Evolutionary conservation across 176 grass and related monocot species (phyloP).

Genomic region (Thinopyrum elongatum): DNA sequence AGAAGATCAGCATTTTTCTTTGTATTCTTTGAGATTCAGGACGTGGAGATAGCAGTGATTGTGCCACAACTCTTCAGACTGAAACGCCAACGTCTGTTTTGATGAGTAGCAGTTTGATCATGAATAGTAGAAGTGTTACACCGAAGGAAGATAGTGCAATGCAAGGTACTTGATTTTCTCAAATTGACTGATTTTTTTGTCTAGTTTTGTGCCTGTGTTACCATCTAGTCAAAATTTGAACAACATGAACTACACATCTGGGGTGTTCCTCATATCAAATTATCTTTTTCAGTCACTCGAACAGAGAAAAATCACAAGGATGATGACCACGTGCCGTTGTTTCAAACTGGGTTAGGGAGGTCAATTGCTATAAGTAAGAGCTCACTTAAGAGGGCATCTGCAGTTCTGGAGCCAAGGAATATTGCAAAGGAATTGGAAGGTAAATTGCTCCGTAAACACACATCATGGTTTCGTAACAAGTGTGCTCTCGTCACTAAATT

Average conservation of each 20-base stretch:
- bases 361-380: conserved; percentile 53
- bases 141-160: conserved; percentile 24
- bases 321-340: conserved; percentile 35
- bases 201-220: conserved; percentile 12
- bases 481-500: not conserved
- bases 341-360: conserved; percentile 44
- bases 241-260: not conserved
- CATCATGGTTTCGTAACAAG: conserved; percentile 1
- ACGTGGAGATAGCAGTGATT: conserved; percentile 20
- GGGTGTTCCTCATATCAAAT: conserved; percentile 21
- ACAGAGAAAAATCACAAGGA: conserved; percentile 27
- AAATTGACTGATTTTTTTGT: conserved; percentile 8
- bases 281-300: conserved; percentile 13
- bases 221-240: conserved; percentile 13
- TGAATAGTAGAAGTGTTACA: conserved; percentile 42
- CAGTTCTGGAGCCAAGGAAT: conserved; percentile 57
- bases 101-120: conserved; percentile 34
- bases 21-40: conserved; percentile 33
- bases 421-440: conserved; percentile 57
- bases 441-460: conserved; percentile 19
- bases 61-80: conserved; percentile 37
- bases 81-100: conserved; percentile 57
- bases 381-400: conserved; percentile 52
- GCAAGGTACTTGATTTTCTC: conserved; percentile 36
- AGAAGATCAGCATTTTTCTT: conserved; percentile 24